These are phyloP conservation scores for Melampsora larici-populina DNA, from an alignment of 1,284 basidiomycete genomes.

Conservation along the genomic window DNA sequence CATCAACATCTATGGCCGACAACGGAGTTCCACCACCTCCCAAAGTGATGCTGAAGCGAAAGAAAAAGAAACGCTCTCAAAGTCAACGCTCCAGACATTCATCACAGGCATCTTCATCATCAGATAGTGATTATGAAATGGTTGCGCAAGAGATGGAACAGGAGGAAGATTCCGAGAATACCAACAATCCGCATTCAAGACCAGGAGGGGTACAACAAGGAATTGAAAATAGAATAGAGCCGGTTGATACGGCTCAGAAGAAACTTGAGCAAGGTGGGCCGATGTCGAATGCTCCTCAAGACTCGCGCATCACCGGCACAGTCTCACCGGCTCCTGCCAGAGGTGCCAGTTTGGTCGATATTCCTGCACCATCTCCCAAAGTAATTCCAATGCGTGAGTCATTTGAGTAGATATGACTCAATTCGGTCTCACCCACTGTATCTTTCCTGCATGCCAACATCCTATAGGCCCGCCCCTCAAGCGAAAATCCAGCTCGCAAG, in stretches of 20 bases:
- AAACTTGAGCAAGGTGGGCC: too few relatives aligned
- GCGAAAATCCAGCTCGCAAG: constrained; percentile 36
- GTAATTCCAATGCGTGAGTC: too few relatives aligned
- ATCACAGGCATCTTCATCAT: constrained; percentile 40
- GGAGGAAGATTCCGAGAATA: constrained; percentile 11
- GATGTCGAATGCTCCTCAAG: constrained; percentile 11
- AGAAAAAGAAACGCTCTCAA: constrained; percentile 13
- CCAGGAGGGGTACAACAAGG: not conserved
- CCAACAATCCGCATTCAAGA: not conserved
- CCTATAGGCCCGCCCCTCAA: constrained; percentile 23
- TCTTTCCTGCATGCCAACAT: too few relatives aligned
- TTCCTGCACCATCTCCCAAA: too few relatives aligned
- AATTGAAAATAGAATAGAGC: not conserved
- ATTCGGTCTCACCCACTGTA: too few relatives aligned
- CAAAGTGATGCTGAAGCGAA: constrained; percentile 17
- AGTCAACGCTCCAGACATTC: constrained; percentile 27
- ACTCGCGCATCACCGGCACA: constrained; percentile 6
- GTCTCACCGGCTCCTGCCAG: not conserved
- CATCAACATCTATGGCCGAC: not conserved
- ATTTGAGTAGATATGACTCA: too few relatives aligned
- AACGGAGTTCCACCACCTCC: not conserved
- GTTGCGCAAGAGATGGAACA: constrained; percentile 9
- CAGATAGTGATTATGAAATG: constrained; percentile 38
- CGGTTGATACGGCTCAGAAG: too few relatives aligned
- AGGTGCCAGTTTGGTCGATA: not conserved